These are phyloP conservation scores for Lyophyllum shimeji DNA, from an alignment of 768 basidiomycete genomes.

Conservation along the genomic window DNA sequence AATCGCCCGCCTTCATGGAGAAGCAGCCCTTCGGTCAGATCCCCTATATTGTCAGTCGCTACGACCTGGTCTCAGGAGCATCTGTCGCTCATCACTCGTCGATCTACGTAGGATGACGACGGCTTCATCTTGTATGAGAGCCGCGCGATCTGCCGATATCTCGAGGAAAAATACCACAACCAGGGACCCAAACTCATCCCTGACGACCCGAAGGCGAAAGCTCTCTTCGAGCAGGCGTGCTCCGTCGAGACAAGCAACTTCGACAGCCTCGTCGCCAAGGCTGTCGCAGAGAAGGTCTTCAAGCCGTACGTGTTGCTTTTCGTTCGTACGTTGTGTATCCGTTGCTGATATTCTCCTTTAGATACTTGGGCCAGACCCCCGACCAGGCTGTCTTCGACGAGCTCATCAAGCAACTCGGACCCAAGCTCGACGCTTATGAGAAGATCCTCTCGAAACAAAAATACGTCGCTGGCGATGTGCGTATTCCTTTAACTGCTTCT, in stretches of 20 bases:
- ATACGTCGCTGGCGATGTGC: conserved; percentile 58
- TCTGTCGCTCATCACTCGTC: not conserved
- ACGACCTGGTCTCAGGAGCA: not conserved
- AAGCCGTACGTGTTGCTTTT: conserved; percentile 35
- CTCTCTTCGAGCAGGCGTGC: conserved; percentile 46
- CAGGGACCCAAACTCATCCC: conserved; percentile 56
- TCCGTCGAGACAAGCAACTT: conserved; percentile 56
- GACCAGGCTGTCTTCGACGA: conserved; percentile 21
- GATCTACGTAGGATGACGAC: conserved; percentile 39
- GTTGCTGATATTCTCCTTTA: not conserved
- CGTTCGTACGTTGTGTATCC: too few species aligned
- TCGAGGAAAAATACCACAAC: conserved; percentile 51
- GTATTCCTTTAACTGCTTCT: conserved; percentile 9
- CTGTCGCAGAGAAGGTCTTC: conserved; percentile 51
- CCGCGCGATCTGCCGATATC: conserved; percentile 60
- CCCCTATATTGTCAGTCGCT: conserved; percentile 47
- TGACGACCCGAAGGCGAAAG: conserved; percentile 36
- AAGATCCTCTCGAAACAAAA: conserved; percentile 49
- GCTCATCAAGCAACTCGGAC: conserved; percentile 26
- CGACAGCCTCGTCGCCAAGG: conserved; percentile 34
- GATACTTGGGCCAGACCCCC: conserved; percentile 8
- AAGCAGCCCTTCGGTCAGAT: conserved; percentile 68
- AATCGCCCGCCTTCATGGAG: conserved; percentile 37
- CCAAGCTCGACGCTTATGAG: conserved; percentile 52
- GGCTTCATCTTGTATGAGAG: conserved; percentile 63